phyloP scores from a whole-genome alignment of 345 rosid genomes.

The Angophora floribunda region DNA sequence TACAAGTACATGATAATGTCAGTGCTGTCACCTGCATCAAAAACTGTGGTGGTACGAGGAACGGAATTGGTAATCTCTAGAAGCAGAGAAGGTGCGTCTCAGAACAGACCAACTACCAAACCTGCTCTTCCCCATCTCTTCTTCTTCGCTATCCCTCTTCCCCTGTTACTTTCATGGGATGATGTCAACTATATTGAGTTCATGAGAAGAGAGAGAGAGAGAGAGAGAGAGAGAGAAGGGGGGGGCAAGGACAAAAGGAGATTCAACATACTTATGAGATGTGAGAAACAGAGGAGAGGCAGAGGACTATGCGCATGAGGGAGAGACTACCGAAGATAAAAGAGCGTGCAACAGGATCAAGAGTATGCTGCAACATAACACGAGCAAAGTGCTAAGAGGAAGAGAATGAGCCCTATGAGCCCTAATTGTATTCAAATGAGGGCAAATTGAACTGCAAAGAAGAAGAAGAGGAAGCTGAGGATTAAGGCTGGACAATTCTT shows the following conservation, averaged over 20 bases:
- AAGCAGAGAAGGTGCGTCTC: slow-evolving; percentile 40
- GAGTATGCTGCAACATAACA: too few relatives aligned
- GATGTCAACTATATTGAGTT: background rate
- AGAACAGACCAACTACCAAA: slow-evolving; percentile 64
- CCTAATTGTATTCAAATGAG: too few relatives aligned
- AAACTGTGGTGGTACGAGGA: slow-evolving; percentile 71
- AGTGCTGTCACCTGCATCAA: slow-evolving; percentile 45
- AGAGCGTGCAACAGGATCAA: too few relatives aligned
- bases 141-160: background rate
- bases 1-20: background rate
- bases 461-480: too few relatives aligned
- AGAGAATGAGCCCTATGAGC: too few relatives aligned
- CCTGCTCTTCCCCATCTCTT: slow-evolving; percentile 10
- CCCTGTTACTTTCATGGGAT: background rate
- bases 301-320: background rate
- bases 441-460: too few relatives aligned
- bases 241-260: background rate
- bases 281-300: background rate
- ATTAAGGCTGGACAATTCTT: too few relatives aligned
- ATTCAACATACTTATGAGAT: background rate
- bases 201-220: background rate
- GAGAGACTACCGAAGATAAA: too few relatives aligned
- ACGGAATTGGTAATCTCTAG: slow-evolving; percentile 40
- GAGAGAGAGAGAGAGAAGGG: background rate
- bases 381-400: too few relatives aligned